Conservation (phyloP, 129 eudicot species). For the Oenanthe sinensis region DNA sequence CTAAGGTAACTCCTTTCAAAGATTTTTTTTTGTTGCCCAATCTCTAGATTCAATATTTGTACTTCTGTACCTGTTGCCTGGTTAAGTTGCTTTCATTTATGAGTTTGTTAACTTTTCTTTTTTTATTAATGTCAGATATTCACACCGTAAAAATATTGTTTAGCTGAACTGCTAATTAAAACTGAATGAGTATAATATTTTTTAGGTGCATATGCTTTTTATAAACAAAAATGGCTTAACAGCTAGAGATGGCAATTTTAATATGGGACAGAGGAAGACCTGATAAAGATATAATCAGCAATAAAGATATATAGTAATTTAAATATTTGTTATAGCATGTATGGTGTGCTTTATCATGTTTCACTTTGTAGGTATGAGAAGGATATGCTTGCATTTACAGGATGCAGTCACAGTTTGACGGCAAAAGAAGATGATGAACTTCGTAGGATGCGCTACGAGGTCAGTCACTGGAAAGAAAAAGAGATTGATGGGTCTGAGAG, state of each 20-base stretch:
- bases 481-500: slow-evolving; percentile 83
- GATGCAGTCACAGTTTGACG: slow-evolving; percentile 90
- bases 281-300: neutral
- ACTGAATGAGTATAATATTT: neutral
- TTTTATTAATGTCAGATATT: neutral
- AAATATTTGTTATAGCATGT: neutral
- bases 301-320: neutral
- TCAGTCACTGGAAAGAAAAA: slow-evolving; percentile 95
- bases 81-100: neutral
- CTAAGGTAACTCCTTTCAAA: slow-evolving; percentile 34
- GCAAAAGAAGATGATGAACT: slow-evolving; percentile 84
- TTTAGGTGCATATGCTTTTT: neutral
- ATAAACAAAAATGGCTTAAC: neutral
- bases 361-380: slow-evolving; percentile 70
- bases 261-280: neutral
- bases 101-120: neutral
- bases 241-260: neutral
- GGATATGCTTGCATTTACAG: slow-evolving; percentile 98
- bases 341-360: neutral
- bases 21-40: neutral
- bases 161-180: neutral
- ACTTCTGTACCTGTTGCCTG: neutral
- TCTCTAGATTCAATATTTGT: neutral
- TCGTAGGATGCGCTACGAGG: slow-evolving; percentile 77
- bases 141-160: neutral